These are phyloP conservation scores for Zizania latifolia DNA, from an alignment of 176 grass and related monocot genomes.

Conservation along the genomic window DNA sequence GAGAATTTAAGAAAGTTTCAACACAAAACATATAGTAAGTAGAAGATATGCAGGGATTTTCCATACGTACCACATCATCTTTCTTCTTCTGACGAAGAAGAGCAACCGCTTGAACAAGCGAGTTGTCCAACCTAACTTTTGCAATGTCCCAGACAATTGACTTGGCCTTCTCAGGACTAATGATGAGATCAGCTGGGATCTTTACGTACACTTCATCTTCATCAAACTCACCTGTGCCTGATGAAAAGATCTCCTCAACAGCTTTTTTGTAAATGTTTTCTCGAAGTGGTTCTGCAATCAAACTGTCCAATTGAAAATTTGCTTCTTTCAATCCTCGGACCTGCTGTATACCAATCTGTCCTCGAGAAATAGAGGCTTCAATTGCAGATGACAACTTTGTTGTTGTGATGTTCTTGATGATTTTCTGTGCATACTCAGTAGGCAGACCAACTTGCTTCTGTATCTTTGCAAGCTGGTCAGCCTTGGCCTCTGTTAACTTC, in stretches of 20 bases:
- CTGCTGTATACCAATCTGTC: conserved; percentile 79
- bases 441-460: conserved; percentile 88
- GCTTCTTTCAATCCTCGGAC: conserved; percentile 74
- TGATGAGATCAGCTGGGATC: conserved; percentile 75
- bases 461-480: conserved; percentile 81
- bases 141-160: conserved; percentile 63
- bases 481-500: conserved; percentile 74
- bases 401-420: conserved; percentile 89
- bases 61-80: conserved; percentile 60
- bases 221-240: conserved; percentile 81
- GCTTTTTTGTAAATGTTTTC: conserved; percentile 79
- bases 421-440: conserved; percentile 82
- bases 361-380: conserved; percentile 68
- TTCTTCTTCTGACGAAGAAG: conserved; percentile 75
- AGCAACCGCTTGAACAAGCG: conserved; percentile 79
- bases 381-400: conserved; percentile 81
- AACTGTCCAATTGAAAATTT: conserved; percentile 62
- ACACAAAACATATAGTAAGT: background rate
- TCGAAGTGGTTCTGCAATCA: conserved; percentile 67
- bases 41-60: background rate
- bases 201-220: conserved; percentile 73
- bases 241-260: conserved; percentile 79
- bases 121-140: conserved; percentile 62
- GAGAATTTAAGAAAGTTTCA: background rate
- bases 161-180: conserved; percentile 76